Conservation (phyloP, 495 filamentous ascomycete species). For the Lentithecium fluviatile region DNA sequence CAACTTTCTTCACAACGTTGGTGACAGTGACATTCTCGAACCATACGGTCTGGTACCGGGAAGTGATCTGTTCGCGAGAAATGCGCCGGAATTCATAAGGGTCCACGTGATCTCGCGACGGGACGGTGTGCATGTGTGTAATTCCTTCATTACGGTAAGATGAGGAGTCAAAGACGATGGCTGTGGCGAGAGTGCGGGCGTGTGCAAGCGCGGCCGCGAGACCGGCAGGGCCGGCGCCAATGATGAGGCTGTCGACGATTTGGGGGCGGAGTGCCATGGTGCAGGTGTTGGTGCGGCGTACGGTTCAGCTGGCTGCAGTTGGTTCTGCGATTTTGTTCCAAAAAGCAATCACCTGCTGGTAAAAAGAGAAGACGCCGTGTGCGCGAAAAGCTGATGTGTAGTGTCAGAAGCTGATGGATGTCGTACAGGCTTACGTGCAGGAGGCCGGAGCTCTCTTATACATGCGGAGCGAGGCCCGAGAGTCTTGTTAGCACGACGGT, state of each 20-base stretch:
- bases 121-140: conserved; percentile 55
- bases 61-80: conserved; percentile 42
- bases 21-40: conserved; percentile 43
- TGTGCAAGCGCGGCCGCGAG: conserved; percentile 51
- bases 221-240: conserved; percentile 60
- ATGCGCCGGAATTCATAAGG: conserved; percentile 33
- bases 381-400: no score
- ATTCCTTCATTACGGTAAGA: conserved; percentile 52
- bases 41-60: conserved; percentile 48
- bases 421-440: no score
- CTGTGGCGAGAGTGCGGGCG: conserved; percentile 49
- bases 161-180: conserved; percentile 53
- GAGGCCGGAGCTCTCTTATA: no score
- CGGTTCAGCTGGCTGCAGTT: no score
- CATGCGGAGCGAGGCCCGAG: no score
- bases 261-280: conserved; percentile 6
- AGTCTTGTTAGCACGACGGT: no score
- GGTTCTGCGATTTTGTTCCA: no score
- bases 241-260: conserved; percentile 53
- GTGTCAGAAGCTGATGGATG: no score
- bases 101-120: conserved; percentile 48
- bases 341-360: no score
- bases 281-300: not conserved
- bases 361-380: no score
- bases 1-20: conserved; percentile 10